Evolutionary conservation across 768 basidiomycete species (phyloP), one percentile per base, ranked within the genome.

Genomic region (Tylopilus cervinicoccineus): DNA sequence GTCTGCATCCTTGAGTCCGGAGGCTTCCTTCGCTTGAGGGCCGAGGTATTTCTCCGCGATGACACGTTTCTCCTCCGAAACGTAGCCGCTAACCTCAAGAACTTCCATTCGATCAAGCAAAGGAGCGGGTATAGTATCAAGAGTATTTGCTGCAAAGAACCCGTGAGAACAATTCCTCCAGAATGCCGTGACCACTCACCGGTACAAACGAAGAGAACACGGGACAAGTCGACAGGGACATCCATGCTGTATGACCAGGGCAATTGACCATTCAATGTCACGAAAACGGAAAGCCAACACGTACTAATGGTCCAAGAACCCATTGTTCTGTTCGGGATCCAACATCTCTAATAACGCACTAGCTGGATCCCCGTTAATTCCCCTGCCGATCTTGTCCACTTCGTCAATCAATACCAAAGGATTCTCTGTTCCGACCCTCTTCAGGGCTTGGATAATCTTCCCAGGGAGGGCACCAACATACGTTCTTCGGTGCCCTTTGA

Each of bases 401-500:
- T 97, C 93, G 56, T 97, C 93, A 51, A 95, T 95, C 36, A 97
- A 70, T 12, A 97, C 91, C 14, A 97, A 75, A 0, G 93, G 93
- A 63, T 96, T 96, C 69, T 94, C 92, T 14, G 90, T 93, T 12
- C 90, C 89, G 22, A 94, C 91, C 29, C 92, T 81, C 70, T 93
- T 95, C 53, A 95, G 70, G 0, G 93, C 93, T 62, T 95, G 92
- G 46, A 95, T 91, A 50, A 94, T 92, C 76, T 95, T 96, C 29
- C 93, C 93, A 0, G 93, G 93, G 36, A 96, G 75, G 0, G 93
- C 93, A 44, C 88, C 91, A 44, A 94, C 91, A 63, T 96, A 98
- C n/a, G 95, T 99, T 64, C 96, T 74, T 59, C 96, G 73, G 63
- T 99, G 96, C 1, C 96, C 96, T 71, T 98, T 98, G 62, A 99